Percentiles rank a stretch among this genome's conserved stretches.
phyloP scores from a whole-genome alignment of 345 rosid species.

The Salix brachista region DNA sequence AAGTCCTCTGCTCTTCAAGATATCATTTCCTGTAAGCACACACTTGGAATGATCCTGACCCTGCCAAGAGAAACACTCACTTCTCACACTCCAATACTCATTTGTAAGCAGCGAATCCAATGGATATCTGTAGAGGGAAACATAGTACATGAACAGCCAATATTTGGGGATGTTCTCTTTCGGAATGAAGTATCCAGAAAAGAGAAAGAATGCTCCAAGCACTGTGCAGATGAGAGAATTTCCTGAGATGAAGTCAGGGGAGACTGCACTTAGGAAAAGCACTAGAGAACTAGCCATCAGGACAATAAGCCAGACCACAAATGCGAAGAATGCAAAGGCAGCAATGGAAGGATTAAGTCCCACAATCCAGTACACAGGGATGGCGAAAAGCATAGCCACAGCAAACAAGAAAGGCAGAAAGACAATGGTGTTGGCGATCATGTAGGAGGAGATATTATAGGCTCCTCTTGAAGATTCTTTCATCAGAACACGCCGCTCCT shows the following conservation, averaged over 20 bases:
- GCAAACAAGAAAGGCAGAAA: constrained; percentile 70
- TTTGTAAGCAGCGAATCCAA: constrained; percentile 68
- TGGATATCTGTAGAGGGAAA: constrained; percentile 76
- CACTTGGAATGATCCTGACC: constrained; percentile 27
- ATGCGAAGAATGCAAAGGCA: constrained; percentile 63
- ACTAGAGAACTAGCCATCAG: constrained; percentile 82
- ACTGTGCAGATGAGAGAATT: constrained; percentile 82
- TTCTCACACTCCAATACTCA: constrained; percentile 70
- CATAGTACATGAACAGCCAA: constrained; percentile 92
- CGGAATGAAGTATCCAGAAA: constrained; percentile 89
- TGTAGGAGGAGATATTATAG: constrained; percentile 74
- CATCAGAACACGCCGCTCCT: constrained; percentile 79
- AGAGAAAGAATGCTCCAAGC: constrained; percentile 76
- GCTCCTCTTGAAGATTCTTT: constrained; percentile 83
- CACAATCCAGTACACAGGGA: constrained; percentile 82
- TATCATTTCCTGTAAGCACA: constrained; percentile 61
- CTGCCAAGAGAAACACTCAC: constrained; percentile 58
- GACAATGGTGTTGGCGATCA: constrained; percentile 78
- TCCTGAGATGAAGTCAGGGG: constrained; percentile 80
- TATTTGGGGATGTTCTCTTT: constrained; percentile 78
- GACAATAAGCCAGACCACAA: constrained; percentile 72
- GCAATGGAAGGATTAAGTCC: constrained; percentile 66
- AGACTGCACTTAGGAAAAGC: constrained; percentile 68
- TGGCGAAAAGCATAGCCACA: constrained; percentile 62
- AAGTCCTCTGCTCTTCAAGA: constrained; percentile 67